A percentile compares a stretch with the other conserved stretches of the same genome.
Conservation (phyloP, 345 rosid genomes). For the Hypericum androsaemum region DNA sequence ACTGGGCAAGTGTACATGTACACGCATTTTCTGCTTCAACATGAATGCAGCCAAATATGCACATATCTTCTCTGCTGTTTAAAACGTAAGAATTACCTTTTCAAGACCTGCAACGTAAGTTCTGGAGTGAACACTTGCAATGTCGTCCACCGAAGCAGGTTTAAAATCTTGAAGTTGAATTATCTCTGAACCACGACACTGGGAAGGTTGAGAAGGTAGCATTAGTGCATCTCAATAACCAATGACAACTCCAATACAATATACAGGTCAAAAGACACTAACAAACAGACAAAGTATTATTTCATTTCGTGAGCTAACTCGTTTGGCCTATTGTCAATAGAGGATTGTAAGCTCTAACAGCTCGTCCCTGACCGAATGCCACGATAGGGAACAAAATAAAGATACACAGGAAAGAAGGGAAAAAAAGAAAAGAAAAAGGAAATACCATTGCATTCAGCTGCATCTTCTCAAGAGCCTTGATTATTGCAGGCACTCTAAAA, state of each 20-base stretch:
- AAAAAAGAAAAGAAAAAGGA: neutral
- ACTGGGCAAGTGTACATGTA: too few relatives aligned
- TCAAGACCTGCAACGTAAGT: slow-evolving; percentile 78
- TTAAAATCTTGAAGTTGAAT: slow-evolving; percentile 56
- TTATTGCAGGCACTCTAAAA: slow-evolving; percentile 84
- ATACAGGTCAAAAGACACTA: too few relatives aligned
- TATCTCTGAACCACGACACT: slow-evolving; percentile 64
- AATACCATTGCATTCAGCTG: slow-evolving; percentile 66
- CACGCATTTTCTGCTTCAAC: too few relatives aligned
- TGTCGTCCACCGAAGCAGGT: slow-evolving; percentile 68
- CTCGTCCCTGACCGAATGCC: neutral
- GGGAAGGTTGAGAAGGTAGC: slow-evolving; percentile 14
- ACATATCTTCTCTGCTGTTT: too few relatives aligned
- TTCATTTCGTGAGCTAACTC: too few relatives aligned
- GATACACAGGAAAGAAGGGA: neutral
- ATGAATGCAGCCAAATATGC: too few relatives aligned
- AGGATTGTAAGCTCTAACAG: too few relatives aligned
- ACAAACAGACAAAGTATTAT: too few relatives aligned
- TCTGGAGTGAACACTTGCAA: slow-evolving; percentile 63
- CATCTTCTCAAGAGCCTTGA: slow-evolving; percentile 65
- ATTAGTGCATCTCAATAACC: too few relatives aligned
- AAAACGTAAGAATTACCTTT: slow-evolving; percentile 60
- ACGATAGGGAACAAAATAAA: neutral
- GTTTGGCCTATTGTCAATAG: too few relatives aligned
- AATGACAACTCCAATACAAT: too few relatives aligned